Conservation (phyloP, 176 grass and related monocot genomes). For the Phyllostachys edulis region DNA sequence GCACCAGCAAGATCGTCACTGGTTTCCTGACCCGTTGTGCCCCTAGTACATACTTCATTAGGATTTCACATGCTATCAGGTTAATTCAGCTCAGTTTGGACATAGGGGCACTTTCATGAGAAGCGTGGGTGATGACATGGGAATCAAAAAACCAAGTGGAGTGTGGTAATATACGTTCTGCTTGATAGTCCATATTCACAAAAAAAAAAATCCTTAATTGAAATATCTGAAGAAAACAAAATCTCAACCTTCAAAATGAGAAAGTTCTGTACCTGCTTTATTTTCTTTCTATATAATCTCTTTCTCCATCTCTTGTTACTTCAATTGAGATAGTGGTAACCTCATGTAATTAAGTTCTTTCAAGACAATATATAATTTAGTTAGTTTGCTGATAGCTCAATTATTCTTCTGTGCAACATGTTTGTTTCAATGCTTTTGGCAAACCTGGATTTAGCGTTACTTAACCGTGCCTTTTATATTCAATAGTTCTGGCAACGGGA, state of each 20-base stretch:
- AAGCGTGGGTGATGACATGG: neutral
- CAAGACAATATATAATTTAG: neutral
- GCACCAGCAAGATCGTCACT: neutral
- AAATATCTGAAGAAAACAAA: neutral
- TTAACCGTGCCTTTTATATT: constrained; percentile 44
- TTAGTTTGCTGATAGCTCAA: neutral
- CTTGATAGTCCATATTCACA: neutral
- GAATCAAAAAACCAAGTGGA: neutral
- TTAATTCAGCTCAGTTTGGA: constrained; percentile 10
- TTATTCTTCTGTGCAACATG: neutral
- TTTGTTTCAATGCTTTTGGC: constrained; percentile 23
- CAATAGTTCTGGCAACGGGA: constrained; percentile 90
- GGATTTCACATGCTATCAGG: neutral
- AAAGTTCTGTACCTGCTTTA: neutral
- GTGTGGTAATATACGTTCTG: neutral
- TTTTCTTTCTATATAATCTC: neutral
- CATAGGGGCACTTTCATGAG: neutral
- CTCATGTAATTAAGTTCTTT: constrained; percentile 19
- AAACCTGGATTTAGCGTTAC: constrained; percentile 12
- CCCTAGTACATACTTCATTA: neutral
- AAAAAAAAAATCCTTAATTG: neutral
- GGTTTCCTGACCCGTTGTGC: neutral
- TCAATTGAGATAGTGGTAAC: neutral
- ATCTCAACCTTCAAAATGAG: neutral
- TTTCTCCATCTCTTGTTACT: neutral